phyloP scores from a whole-genome alignment of 805 yeast species.

The Maudiozyma barnettii region DNA sequence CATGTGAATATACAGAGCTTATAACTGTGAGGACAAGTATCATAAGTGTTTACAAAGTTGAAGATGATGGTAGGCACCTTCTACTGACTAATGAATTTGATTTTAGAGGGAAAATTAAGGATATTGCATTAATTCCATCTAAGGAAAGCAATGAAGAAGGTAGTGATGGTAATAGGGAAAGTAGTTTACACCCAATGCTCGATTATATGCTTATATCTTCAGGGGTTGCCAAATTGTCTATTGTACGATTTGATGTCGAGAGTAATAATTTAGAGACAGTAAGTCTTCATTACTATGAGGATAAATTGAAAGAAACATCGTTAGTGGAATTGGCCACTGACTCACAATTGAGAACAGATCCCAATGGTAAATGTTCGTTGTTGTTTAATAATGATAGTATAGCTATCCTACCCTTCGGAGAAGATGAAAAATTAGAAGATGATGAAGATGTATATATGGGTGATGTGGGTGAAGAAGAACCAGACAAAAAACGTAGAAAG shows the following conservation, averaged over 20 bases:
- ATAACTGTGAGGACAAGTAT: conserved; percentile 63
- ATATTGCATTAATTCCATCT: conserved; percentile 39
- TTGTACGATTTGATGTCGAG: conserved; percentile 58
- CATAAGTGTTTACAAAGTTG: conserved; percentile 31
- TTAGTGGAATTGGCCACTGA: conserved; percentile 26
- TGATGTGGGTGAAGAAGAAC: conserved; percentile 1
- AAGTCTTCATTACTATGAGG: conserved; percentile 82
- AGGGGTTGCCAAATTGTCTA: conserved; percentile 65
- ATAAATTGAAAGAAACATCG: conserved; percentile 43
- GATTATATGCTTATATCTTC: conserved; percentile 63
- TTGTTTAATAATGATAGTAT: conserved; percentile 58
- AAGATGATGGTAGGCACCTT: conserved; percentile 16
- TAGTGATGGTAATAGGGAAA: background rate
- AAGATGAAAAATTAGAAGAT: conserved; percentile 9
- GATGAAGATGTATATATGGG: conserved; percentile 16
- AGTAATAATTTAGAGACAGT: conserved; percentile 52
- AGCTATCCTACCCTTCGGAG: conserved; percentile 51
- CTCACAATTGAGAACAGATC: conserved; percentile 50
- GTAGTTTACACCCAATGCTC: conserved; percentile 24
- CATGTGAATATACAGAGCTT: conserved; percentile 37
- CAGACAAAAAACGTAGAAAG: conserved; percentile 5
- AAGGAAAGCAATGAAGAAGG: conserved; percentile 5
- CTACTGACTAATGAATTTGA: conserved; percentile 52
- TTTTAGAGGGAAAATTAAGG: conserved; percentile 61
- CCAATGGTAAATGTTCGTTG: conserved; percentile 46